Base-by-base conservation (phyloP, 441 rosid genomes). In the Arabidopsis lyrata region DNA sequence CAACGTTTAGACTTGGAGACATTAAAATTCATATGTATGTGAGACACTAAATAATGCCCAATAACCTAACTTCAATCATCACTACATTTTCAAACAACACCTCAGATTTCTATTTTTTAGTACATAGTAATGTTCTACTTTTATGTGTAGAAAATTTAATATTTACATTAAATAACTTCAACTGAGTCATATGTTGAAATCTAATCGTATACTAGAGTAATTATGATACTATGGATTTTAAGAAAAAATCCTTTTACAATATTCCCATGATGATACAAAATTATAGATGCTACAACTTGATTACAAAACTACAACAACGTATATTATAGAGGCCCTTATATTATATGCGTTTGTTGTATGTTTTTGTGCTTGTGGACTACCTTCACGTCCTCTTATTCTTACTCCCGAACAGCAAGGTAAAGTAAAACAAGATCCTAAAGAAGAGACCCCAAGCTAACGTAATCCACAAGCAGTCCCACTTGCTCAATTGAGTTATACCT, bases 371-470 rank as follows among this genome's bases (percentile, higher is more conserved):
- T 57, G 6, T 42, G 8, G 41, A 32, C 11, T n/a, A 73, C 61
- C 39, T 22, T 77, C 60, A 91, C 63, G 83, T 81, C 78, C 96
- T 85, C 83, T 90, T 92, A 80, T 88, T 88, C 79, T 90, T 92
- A 80, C 97, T 88, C 5, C 97, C 97, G 29, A 88, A 56, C 74
- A 88, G 60, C 72, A 90, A 82, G 4, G 90, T 67, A 27, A 90
- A 78, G 83, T 92, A 92, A 74, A 92, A 92, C 54, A 92, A 77
- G 75, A 86, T 78, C 83, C 96, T 77, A 56, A 89, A 92, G 39
- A 90, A 77, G 83, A 90, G 79, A 0, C 97, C 97, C 92, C 91
- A 88, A 20, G 90, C 97, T 6, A 92, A 82, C 6, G 97, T 90
- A 13, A 88, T 76, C 90, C 84, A 85, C 76, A 92, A 77, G 83